A percentile compares a stretch with the other conserved stretches of the same genome.
These are phyloP conservation scores for Harringtonia lauricola DNA, from an alignment of 2,329 filamentous ascomycete species.

Conservation along the genomic window DNA sequence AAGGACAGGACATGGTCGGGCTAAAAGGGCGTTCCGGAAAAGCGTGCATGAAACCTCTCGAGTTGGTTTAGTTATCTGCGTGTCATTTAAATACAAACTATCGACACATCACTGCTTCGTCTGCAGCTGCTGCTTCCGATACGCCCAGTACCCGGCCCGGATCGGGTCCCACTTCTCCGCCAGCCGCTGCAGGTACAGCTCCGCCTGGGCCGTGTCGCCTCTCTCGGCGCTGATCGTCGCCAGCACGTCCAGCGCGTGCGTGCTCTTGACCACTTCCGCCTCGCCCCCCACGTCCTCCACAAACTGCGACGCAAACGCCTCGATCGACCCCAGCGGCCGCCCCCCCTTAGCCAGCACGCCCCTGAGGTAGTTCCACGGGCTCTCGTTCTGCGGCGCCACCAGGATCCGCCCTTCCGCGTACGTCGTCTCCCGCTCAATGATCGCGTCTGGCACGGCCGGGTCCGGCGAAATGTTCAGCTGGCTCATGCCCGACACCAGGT, in stretches of 20 bases:
- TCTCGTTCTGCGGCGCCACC: conserved; percentile 85
- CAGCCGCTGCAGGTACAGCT: conserved; percentile 59
- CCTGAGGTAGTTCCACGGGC: conserved; percentile 83
- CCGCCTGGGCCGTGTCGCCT: conserved; percentile 50
- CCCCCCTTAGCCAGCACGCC: conserved; percentile 62
- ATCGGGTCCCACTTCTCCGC: conserved; percentile 85
- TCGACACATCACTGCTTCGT: not conserved
- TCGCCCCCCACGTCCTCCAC: conserved; percentile 37
- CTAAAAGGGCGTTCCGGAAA: no score
- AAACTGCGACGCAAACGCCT: conserved; percentile 40
- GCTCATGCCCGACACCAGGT: conserved; percentile 12
- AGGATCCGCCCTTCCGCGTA: conserved; percentile 65
- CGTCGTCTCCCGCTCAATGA: conserved; percentile 64
- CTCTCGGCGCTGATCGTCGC: conserved; percentile 55
- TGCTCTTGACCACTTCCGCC: conserved; percentile 45
- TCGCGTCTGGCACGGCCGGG: conserved; percentile 43
- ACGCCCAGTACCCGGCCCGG: conserved; percentile 86
- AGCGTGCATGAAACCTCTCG: no score
- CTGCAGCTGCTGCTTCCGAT: conserved; percentile 40
- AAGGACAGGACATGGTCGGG: no score
- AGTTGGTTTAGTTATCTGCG: not conserved
- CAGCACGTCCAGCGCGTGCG: conserved; percentile 59
- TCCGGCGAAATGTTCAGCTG: conserved; percentile 40
- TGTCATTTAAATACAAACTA: not conserved
- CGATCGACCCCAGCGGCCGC: conserved; percentile 31